Conservation (phyloP, 176 grass and related monocot species). For the Paspalum vaginatum region DNA sequence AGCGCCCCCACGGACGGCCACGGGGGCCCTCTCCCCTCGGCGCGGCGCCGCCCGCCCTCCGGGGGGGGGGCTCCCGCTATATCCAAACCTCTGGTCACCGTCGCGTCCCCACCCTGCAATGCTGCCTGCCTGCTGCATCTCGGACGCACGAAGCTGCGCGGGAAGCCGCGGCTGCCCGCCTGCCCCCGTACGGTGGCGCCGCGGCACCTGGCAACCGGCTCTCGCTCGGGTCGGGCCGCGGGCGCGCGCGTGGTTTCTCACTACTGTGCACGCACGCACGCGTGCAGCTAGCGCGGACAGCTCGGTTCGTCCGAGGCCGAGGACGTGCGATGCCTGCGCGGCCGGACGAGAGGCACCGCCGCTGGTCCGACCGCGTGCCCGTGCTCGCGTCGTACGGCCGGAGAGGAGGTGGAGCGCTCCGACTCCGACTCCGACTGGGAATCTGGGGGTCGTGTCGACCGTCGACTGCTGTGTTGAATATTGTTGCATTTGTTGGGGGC, state of each 20-base stretch:
- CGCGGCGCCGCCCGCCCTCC: not conserved
- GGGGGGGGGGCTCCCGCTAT: not conserved
- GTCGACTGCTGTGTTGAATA: not conserved
- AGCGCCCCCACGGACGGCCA: too few relatives aligned
- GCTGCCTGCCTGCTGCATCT: not conserved
- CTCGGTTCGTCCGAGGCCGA: not conserved
- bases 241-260: constrained; percentile 37
- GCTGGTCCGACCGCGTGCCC: constrained; percentile 10
- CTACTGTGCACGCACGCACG: constrained; percentile 18
- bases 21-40: too few relatives aligned
- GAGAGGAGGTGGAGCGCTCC: not conserved
- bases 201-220: not conserved
- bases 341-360: too few relatives aligned
- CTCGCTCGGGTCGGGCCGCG: not conserved
- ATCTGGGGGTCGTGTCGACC: not conserved
- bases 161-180: too few relatives aligned
- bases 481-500: not conserved
- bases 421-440: not conserved
- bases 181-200: too few relatives aligned
- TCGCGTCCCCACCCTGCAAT: constrained; percentile 9
- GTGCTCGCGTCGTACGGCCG: constrained; percentile 22
- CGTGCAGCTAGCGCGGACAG: not conserved
- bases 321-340: not conserved
- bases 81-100: constrained; percentile 15
- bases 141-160: constrained; percentile 64